Evolutionary conservation across 345 rosid genomes (phyloP), one percentile per base, ranked within the genome.

Genomic region (Fremontodendron californicum): DNA sequence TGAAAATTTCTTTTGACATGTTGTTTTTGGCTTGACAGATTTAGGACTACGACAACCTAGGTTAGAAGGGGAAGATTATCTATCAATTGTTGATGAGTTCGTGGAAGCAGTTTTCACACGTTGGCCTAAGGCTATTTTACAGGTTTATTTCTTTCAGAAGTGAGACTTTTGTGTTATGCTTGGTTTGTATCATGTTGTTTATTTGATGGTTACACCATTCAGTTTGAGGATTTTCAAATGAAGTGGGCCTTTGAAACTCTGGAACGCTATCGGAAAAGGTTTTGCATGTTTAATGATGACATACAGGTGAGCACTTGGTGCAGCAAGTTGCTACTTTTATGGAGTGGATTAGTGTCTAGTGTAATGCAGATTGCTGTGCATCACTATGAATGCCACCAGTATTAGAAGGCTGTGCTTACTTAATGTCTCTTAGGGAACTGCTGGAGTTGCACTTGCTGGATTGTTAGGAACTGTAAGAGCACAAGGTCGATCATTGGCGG

Each of bases 391-490:
- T 80, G 76, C 60, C 52, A 39, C 43, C 71, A 60, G 18, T 71
- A 46, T n/a, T 75, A 49, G 46, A 25, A 19, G 55, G 23, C 61
- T 83, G 40, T 51, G 65, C 75, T 79, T 71, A 71, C 72, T 58
- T 75, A 23, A 13, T 84, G 51, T 79, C 33, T 79, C 55, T 23
- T 66, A 96, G 99, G 99, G 99, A 86, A 93, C 99, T 78, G 99
- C 99, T 81, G 99, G 99, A 85, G 98, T 96, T 80, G 99, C 99
- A 74, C 92, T 96, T 71, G 99, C 99, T 16, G 99, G 98, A 70
- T 81, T 96, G 58, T 83, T 96, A 85, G 98, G 99, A 82, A 75
- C 94, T 71, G 98, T 91, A 33, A 90, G 99, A 86, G 90, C 99
- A 63, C 99, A 96, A 89, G 99, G 99, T 68, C 89, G 80, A 27